A percentile compares a stretch with the other conserved stretches of the same genome.
Conservation (phyloP, 495 filamentous ascomycete species). For the Daldinia caldariorum region DNA sequence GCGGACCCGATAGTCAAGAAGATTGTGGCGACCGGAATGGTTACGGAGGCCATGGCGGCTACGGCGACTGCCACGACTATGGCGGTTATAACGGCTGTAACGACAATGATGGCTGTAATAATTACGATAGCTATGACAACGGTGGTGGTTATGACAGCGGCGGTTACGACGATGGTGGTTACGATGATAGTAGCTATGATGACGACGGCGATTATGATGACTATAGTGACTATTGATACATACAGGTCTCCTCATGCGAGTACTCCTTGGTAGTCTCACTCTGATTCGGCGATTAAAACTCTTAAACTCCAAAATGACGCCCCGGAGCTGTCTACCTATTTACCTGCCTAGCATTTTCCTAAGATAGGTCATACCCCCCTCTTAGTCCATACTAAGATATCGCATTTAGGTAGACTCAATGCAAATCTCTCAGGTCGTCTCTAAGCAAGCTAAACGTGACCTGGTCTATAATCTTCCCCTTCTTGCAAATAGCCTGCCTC, state of each 20-base stretch:
- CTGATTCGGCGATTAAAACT: no score
- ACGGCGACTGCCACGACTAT: background rate
- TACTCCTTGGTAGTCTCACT: no score
- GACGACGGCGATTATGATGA: no score
- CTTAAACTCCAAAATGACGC: no score
- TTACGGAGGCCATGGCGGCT: background rate
- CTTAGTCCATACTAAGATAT: background rate
- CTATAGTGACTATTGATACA: background rate
- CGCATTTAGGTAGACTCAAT: background rate
- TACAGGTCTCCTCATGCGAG: no score
- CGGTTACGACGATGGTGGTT: no score
- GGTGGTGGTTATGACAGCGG: background rate
- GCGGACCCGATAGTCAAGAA: background rate
- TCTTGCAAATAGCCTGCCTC: conserved; percentile 50
- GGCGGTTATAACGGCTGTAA: background rate
- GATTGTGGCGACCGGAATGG: background rate
- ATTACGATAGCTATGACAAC: background rate
- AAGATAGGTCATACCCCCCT: no score
- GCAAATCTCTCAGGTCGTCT: conserved; percentile 43
- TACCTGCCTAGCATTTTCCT: no score
- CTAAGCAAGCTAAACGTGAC: conserved; percentile 49
- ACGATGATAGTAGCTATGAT: no score
- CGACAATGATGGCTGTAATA: background rate
- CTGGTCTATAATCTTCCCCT: conserved; percentile 47
- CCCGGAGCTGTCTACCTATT: no score